Base-by-base conservation (phyloP, 352 stramenopile species). In the Phytophthora citricola region DNA sequence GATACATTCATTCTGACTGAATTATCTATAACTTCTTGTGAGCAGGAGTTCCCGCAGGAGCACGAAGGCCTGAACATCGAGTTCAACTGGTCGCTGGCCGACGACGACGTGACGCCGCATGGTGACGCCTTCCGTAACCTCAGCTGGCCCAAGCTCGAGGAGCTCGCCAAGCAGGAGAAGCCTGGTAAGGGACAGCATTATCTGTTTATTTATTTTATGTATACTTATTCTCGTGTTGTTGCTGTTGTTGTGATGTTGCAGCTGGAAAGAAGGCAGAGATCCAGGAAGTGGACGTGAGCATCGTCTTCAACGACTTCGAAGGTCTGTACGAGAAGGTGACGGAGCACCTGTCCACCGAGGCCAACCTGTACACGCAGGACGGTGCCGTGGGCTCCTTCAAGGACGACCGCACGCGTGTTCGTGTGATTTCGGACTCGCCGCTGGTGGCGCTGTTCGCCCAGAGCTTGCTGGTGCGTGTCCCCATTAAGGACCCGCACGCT, bases 81-180 rank as follows among this genome's bases (percentile, higher is more conserved):
- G 61, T 93, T 95, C 59, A 95, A 95, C 71, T 95, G 87, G 87
- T 93, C 85, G 56, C 72, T 95, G 4, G 87, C 81, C 0, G 76
- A 90, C 39, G 85, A 95, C 63, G 87, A 95, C 58, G 83, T 95
- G 58, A 92, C 83, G 50, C 83, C 87, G 44, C 78, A 90, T 59
- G 83, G 85, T 31, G 85, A 93, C 63, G 84, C 81, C 14, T 93
- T 86, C 71, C 83, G 80, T 48, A 95, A 95, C 74, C 74, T 93
- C 32, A 77, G 63, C 57, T 93, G 79, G 78, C 63, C 71, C 24
- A 88, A 90, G 73, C 79, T 92, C 29, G 49, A 69, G 24, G 71
- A 81, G 49, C 79, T 91, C n/a, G 82, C 81, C 27, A 83, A 90
- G 71, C 79, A 85, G 52, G 66, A 82, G 54, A 88, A 89, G 49